Conservation (phyloP, 331 rosid genomes). For the Quercus lobata region DNA sequence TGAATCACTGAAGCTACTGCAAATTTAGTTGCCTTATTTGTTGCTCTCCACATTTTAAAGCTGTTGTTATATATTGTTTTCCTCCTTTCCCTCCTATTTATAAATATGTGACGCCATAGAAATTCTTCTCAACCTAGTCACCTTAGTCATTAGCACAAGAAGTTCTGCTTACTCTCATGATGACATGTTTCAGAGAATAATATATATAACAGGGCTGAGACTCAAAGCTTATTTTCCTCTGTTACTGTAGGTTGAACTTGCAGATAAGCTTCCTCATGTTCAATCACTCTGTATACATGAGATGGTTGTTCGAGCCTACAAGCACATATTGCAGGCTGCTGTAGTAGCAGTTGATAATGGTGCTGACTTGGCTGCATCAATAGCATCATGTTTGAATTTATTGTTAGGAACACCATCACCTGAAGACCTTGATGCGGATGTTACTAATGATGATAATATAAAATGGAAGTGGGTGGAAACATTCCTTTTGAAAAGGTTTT, state of each 20-base stretch:
- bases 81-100: not conserved
- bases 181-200: not conserved
- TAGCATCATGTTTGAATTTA: slow-evolving; percentile 85
- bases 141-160: not conserved
- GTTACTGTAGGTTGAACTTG: slow-evolving; percentile 81
- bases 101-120: not conserved
- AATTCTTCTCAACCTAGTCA: not conserved
- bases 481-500: slow-evolving; percentile 80
- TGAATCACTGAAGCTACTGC: not conserved
- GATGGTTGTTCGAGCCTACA: slow-evolving; percentile 95
- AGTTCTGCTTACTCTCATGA: not conserved
- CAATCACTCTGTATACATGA: slow-evolving; percentile 92
- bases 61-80: not conserved
- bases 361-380: slow-evolving; percentile 72
- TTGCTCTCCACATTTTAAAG: not conserved
- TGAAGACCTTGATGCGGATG: slow-evolving; percentile 45
- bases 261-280: slow-evolving; percentile 97
- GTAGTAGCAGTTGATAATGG: slow-evolving; percentile 76
- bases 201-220: not conserved
- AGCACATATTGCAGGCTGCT: slow-evolving; percentile 88
- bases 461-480: slow-evolving; percentile 94
- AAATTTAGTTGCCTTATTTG: not conserved
- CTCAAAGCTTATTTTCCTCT: slow-evolving; percentile 16
- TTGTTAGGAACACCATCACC: slow-evolving; percentile 67
- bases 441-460: slow-evolving; percentile 45